A percentile compares a stretch with the other conserved stretches of the same genome.
These are phyloP conservation scores for Pseudozyma thailandica DNA, from an alignment of 1,284 basidiomycete species.

Conservation along the genomic window DNA sequence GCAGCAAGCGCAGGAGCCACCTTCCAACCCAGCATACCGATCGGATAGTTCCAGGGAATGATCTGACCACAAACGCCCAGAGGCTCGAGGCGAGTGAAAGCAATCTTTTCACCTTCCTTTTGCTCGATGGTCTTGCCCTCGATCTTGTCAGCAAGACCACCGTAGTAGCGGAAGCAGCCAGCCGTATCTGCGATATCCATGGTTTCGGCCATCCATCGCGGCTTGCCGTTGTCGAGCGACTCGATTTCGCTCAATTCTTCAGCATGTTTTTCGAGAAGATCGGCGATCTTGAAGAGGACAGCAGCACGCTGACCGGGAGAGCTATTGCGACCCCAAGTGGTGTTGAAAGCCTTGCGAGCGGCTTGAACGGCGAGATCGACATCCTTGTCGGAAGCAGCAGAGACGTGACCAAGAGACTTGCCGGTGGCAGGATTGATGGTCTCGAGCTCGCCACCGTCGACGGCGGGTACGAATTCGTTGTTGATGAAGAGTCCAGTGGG, in stretches of 20 bases:
- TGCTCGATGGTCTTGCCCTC: constrained; percentile 81
- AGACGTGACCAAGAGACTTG: constrained; percentile 50
- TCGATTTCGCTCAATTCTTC: constrained; percentile 73
- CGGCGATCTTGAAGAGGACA: constrained; percentile 76
- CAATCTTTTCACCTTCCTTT: constrained; percentile 78
- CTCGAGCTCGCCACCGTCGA: constrained; percentile 42
- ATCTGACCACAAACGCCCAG: constrained; percentile 78
- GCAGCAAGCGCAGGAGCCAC: constrained; percentile 71
- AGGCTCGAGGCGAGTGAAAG: constrained; percentile 82
- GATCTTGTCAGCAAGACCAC: constrained; percentile 79
- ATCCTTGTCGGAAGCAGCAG: constrained; percentile 48
- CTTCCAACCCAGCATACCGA: constrained; percentile 69
- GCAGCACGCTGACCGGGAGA: constrained; percentile 71
- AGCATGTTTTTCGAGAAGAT: constrained; percentile 77
- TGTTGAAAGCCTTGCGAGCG: constrained; percentile 53
- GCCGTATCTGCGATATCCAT: constrained; percentile 79
- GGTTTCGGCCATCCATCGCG: constrained; percentile 75
- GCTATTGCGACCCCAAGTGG: constrained; percentile 49
- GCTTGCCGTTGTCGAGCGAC: constrained; percentile 79
- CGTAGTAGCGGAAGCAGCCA: constrained; percentile 74
- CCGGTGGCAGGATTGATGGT: constrained; percentile 56
- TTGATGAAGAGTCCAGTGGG: constrained; percentile 58
- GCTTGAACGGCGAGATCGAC: constrained; percentile 55
- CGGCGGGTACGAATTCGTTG: constrained; percentile 51
- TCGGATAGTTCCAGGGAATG: constrained; percentile 76